A percentile compares a stretch with the other conserved stretches of the same genome.
Conservation (phyloP, 2,329 filamentous ascomycete genomes). For the Penicillium frequentans region DNA sequence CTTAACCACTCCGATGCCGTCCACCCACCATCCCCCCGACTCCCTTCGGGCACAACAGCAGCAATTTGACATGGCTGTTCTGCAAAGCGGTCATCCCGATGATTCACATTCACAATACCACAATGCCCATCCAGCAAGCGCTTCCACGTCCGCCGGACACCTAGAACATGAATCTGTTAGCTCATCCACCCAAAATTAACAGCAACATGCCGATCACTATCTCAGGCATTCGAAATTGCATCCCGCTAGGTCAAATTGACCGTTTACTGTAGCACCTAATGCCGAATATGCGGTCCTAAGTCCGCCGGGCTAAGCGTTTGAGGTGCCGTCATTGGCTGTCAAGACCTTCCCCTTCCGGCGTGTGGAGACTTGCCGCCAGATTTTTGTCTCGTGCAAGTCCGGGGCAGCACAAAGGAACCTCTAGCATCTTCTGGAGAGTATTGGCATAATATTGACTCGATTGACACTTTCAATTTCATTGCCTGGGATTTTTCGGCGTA, state of each 20-base stretch:
- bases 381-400: neutral
- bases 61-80: constrained; percentile 82
- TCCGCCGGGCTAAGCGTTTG: neutral
- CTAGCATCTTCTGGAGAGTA: neutral
- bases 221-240: neutral
- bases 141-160: constrained; percentile 74
- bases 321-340: constrained; percentile 22
- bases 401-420: neutral
- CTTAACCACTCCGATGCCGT: constrained; percentile 46
- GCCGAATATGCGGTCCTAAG: neutral
- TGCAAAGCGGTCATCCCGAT: constrained; percentile 63
- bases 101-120: constrained; percentile 73
- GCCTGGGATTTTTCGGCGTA: neutral
- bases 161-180: constrained; percentile 34
- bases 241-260: neutral
- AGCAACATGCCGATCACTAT: neutral
- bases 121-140: constrained; percentile 77
- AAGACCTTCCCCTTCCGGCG: constrained; percentile 34
- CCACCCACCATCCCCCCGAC: constrained; percentile 45
- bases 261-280: neutral
- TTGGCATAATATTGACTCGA: neutral
- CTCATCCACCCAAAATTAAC: neutral
- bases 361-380: constrained; percentile 25
- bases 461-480: neutral
- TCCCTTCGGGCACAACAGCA: constrained; percentile 70